Base-by-base conservation (phyloP, 2,329 filamentous ascomycete genomes). In the Penicillium thymicola region DNA sequence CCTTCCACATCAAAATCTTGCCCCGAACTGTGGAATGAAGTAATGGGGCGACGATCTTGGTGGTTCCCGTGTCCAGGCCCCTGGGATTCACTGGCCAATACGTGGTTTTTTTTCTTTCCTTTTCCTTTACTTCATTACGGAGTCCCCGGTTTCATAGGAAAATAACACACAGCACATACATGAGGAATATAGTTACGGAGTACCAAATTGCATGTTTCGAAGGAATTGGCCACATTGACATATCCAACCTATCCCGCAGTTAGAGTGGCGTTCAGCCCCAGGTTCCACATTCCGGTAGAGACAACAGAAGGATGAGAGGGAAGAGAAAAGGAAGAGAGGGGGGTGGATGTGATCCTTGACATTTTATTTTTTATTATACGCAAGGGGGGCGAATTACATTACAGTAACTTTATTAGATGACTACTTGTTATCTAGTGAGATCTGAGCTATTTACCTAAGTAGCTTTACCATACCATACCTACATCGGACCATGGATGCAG, bases 251-350 rank as follows among this genome's bases (percentile, higher is more conserved):
- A 30, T 48, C 37, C 25, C 44, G 47, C 45, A 48, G 50, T 54
- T 34, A 40, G 42, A 48, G 58, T 64, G 62, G 63, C 60, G 57
- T 52, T 63, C 62, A 60, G 63, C 60, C 62, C 54, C 60, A 60
- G 57, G 53, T 59, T 57, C 62, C 60, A 65, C 63, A 61, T 59
- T 47, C 54, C 57, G 55, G 50, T 44, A 54, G 11, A 38, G 38
- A 54, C 40, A 44, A 50, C 34, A 27, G 25, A 27, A 27, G 23
- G 23, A 28, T 21, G 21, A 21, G 21, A 21, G 21, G 21, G 21
- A 21, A 16, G 14, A 48, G 42, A 57, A 47, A 43, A 50, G 38
- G 23, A 28, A 16, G n/a, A 48, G 42, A 57, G 50, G 40, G 47
- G 40, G 48, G 51, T 5, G 18, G 46, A 42, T 40, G 41, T 51